phyloP scores from a whole-genome alignment of 2,329 filamentous ascomycete genomes.

The Didymella pomorum region DNA sequence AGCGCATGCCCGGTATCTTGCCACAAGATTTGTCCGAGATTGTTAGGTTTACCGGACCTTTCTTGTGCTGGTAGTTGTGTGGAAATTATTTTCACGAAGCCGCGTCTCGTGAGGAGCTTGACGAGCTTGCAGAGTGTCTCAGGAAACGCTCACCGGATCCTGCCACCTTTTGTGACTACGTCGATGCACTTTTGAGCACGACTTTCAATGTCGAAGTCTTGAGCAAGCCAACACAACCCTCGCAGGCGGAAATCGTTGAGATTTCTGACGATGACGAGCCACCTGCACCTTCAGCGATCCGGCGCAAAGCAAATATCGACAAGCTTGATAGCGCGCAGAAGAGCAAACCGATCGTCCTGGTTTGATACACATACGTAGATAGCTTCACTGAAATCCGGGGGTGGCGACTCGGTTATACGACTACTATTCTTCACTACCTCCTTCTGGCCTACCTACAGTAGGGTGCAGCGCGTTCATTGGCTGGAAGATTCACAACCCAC shows the following conservation, averaged over 20 bases:
- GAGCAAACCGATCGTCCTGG: neutral
- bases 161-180: conserved; percentile 37
- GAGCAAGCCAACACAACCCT: conserved; percentile 29
- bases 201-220: conserved; percentile 38
- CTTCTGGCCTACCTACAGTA: neutral
- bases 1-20: conserved; percentile 38
- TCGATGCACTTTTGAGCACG: conserved; percentile 32
- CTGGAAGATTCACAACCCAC: neutral
- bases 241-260: conserved; percentile 39
- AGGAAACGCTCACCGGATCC: conserved; percentile 24
- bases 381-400: neutral
- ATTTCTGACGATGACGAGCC: conserved; percentile 42
- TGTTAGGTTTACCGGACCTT: conserved; percentile 37
- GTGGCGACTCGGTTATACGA: conserved; percentile 15
- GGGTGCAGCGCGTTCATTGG: conserved; percentile 5
- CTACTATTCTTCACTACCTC: neutral
- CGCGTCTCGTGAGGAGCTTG: conserved; percentile 20
- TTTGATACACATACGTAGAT: neutral
- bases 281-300: neutral
- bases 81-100: conserved; percentile 28
- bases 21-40: conserved; percentile 39
- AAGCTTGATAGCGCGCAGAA: neutral
- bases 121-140: conserved; percentile 30
- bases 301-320: neutral
- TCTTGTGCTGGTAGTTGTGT: conserved; percentile 48